A percentile compares a stretch with the other conserved stretches of the same genome.
phyloP scores from a whole-genome alignment of 306 rosid species.

The Dryas alaskensis region DNA sequence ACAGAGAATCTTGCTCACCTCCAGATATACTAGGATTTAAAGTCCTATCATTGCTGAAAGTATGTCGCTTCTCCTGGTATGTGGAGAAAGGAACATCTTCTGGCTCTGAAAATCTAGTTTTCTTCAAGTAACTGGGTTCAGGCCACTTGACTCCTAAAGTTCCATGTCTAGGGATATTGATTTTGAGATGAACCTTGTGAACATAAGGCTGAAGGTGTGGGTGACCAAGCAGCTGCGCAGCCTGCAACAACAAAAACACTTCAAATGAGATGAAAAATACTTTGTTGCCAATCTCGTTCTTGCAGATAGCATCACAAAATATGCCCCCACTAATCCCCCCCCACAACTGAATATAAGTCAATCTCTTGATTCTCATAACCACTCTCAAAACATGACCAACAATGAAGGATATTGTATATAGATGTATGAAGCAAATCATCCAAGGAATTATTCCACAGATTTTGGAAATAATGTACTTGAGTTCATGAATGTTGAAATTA shows the following conservation, averaged over 20 bases:
- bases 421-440: background rate
- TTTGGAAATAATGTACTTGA: background rate
- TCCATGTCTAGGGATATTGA: conserved; percentile 67
- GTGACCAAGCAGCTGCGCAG: conserved; percentile 81
- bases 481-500: background rate
- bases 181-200: conserved; percentile 76
- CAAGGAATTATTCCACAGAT: background rate
- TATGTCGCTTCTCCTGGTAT: conserved; percentile 49
- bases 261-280: conserved; percentile 32
- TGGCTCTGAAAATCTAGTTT: conserved; percentile 69
- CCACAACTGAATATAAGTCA: no score
- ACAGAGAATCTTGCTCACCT: conserved; percentile 64
- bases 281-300: no score
- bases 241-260: conserved; percentile 54
- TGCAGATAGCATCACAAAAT: no score
- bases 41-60: conserved; percentile 64
- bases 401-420: background rate
- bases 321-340: no score
- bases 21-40: conserved; percentile 83
- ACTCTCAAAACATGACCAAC: no score
- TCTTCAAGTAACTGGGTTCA: conserved; percentile 56
- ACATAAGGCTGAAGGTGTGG: conserved; percentile 80
- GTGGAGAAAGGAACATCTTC: conserved; percentile 38
- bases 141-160: conserved; percentile 55
- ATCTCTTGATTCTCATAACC: no score